Evolutionary conservation across 192 early-diverging fungal genomes (phyloP).

Genomic region (Coemansia sp.): DNA sequence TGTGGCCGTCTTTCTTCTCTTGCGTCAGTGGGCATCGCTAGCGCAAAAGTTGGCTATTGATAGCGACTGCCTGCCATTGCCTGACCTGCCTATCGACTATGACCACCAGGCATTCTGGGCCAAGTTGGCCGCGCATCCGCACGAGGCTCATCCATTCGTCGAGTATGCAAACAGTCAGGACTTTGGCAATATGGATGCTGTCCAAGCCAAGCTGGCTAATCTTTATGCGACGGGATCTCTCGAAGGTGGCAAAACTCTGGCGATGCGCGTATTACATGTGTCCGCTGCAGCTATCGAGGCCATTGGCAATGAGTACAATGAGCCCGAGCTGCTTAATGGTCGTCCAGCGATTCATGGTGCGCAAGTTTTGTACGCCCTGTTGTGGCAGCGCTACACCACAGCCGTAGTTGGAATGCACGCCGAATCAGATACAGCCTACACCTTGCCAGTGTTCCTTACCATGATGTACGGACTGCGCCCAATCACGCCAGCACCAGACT

Average conservation of each 20-base stretch:
- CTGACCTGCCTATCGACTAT: neutral
- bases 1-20: neutral
- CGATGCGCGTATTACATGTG: neutral
- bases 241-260: neutral
- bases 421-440: neutral
- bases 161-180: neutral
- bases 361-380: neutral
- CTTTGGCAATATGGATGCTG: neutral
- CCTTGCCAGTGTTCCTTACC: slow-evolving; percentile 14
- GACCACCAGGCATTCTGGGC: neutral
- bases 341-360: neutral
- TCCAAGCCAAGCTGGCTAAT: neutral
- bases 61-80: neutral
- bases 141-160: neutral
- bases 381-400: neutral
- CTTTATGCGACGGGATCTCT: neutral
- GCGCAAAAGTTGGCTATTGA: neutral
- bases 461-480: slow-evolving; percentile 24
- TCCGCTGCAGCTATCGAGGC: neutral
- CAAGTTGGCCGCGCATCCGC: neutral
- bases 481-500: slow-evolving; percentile 9
- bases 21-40: neutral
- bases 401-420: neutral
- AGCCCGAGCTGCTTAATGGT: neutral
- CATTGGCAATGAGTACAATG: neutral